Percentiles rank a stretch among this genome's conserved stretches.
Conservation (phyloP, 2,329 filamentous ascomycete species). For the Mycosphaerella sp. region DNA sequence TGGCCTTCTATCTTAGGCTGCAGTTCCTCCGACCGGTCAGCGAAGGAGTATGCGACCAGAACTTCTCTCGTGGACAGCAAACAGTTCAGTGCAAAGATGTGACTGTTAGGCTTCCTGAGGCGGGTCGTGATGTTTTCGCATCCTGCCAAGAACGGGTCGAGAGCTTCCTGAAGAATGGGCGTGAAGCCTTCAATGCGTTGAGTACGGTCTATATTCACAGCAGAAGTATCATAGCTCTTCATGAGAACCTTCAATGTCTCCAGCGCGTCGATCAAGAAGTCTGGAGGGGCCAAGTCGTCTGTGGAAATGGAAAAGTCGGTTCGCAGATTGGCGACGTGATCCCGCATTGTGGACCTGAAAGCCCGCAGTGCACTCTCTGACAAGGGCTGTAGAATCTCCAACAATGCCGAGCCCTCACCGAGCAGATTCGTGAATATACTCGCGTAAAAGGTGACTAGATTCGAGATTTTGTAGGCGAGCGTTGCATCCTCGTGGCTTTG, state of each 20-base stretch:
- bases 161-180: constrained; percentile 66
- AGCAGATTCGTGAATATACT: constrained; percentile 77
- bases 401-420: constrained; percentile 59
- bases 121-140: constrained; percentile 62
- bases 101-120: constrained; percentile 53
- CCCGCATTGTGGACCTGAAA: constrained; percentile 73
- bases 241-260: constrained; percentile 72
- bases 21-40: constrained; percentile 38
- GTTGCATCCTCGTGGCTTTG: constrained; percentile 88
- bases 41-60: constrained; percentile 58
- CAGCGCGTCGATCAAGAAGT: constrained; percentile 74
- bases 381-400: constrained; percentile 61
- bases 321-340: constrained; percentile 70
- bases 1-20: constrained; percentile 26
- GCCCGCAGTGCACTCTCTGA: constrained; percentile 73
- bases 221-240: constrained; percentile 78
- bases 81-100: constrained; percentile 71
- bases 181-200: constrained; percentile 64
- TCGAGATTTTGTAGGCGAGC: constrained; percentile 81
- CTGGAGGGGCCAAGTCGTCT: constrained; percentile 66
- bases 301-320: constrained; percentile 64
- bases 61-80: constrained; percentile 52
- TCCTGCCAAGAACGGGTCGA: constrained; percentile 78
- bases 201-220: constrained; percentile 48
- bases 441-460: constrained; percentile 82